Base-by-base conservation (phyloP, 805 yeast genomes). In the Candida boleticola region DNA sequence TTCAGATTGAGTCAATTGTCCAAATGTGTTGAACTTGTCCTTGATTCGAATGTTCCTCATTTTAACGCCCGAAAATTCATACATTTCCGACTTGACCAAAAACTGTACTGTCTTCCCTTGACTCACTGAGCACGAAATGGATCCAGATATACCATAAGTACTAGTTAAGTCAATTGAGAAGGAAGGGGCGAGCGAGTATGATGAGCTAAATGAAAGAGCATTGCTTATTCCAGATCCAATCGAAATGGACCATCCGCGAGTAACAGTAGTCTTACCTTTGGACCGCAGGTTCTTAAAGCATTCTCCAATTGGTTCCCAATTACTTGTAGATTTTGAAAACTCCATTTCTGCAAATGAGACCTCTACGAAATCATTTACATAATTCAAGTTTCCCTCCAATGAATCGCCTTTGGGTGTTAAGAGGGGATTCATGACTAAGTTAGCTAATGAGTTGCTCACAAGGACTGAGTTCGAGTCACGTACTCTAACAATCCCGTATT, bases 51-150 rank as follows among this genome's bases (percentile, higher is more conserved):
- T 27, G 11, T 6, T 21, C 31, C 54, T 42, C 16, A 30, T 29
- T 35, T 39, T 45, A 10, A 50, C 33, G 6, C 41, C 37, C 13
- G 46, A 34, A n/a, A 48, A 25, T 9, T 42, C 22, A 10, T 32
- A n/a, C 5, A 37, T 21, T 29, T 46, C 43, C 17, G 36, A 21
- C 35, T 20, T 40, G 6, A 43, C 35, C 21, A 46, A 48, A 23
- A 48, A 43, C 33, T 50, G 54, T 5, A 50, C 16, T 14, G 35
- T 27, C 21, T 44, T 44, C 10, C 51, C 49, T n/a, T 45, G 34
- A 5, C 4, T 18, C 3, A 46, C 52, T 23, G 32, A 13, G 33
- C 54, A 50, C 7, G 46, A n/a, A 17, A 44, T 23, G 6, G 45
- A 19, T 5, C 54, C 54, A 10, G 48, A 36, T 10, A 41, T 9